These are phyloP conservation scores for Alternaria alternata DNA, from an alignment of 2,329 filamentous ascomycete species.

Conservation along the genomic window DNA sequence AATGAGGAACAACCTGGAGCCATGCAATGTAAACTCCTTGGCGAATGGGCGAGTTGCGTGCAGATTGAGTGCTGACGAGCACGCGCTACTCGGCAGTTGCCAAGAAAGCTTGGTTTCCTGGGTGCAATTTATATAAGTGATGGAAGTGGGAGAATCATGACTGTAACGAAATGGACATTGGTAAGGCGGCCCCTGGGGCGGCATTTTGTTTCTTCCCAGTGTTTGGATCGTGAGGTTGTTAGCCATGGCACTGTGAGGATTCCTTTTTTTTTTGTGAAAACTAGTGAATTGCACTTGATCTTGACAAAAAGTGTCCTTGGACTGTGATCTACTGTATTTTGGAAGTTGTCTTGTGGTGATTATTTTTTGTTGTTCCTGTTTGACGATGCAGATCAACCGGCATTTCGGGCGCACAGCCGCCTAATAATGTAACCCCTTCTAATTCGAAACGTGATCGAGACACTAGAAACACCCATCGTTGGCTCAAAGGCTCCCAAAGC, in stretches of 20 bases:
- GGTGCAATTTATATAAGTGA: not conserved
- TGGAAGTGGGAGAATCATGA: not conserved
- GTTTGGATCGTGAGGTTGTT: too few species aligned
- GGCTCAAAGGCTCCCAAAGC: not conserved
- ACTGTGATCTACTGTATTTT: not conserved
- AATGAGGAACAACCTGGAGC: not conserved
- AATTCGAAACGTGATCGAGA: conserved; percentile 22
- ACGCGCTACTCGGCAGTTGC: not conserved
- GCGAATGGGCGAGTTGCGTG: not conserved
- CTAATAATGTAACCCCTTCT: not conserved
- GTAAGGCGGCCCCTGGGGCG: not conserved
- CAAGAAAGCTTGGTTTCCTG: not conserved
- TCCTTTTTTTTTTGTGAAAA: too few species aligned
- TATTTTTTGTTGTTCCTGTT: not conserved
- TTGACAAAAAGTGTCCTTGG: not conserved
- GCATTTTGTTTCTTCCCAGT: too few species aligned
- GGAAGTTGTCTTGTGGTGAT: not conserved
- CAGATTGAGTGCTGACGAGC: not conserved
- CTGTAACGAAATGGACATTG: not conserved
- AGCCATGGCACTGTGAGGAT: too few species aligned
- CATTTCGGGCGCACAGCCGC: conserved; percentile 9
- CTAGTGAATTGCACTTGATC: not conserved
- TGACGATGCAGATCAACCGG: conserved; percentile 10
- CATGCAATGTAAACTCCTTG: not conserved
- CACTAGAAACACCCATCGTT: not conserved